Evolutionary conservation across 2,329 filamentous ascomycete genomes (phyloP).

Genomic region (Penicillium expansum): DNA sequence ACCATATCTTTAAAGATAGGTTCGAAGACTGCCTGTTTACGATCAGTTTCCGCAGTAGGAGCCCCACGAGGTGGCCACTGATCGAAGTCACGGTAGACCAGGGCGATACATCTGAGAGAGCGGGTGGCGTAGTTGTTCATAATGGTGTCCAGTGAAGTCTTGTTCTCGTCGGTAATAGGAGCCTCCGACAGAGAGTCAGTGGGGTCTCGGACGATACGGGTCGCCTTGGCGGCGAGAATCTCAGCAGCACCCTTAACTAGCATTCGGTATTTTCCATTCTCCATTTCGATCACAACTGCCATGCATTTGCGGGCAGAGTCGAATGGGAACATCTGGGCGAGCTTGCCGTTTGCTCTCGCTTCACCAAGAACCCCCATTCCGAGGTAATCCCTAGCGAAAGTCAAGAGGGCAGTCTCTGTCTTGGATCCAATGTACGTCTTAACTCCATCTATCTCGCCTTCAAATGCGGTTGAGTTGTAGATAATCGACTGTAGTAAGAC

Average conservation of each 20-base stretch:
- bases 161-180: conserved; percentile 57
- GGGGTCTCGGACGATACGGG: conserved; percentile 57
- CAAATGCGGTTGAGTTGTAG: conserved; percentile 68
- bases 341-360: conserved; percentile 60
- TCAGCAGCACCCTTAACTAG: conserved; percentile 55
- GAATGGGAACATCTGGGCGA: conserved; percentile 56
- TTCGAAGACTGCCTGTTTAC: conserved; percentile 63
- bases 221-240: conserved; percentile 48
- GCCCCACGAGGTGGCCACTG: conserved; percentile 73
- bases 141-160: conserved; percentile 59
- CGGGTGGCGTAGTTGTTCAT: conserved; percentile 76
- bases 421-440: conserved; percentile 69
- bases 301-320: conserved; percentile 69
- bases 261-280: conserved; percentile 57
- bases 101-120: conserved; percentile 79
- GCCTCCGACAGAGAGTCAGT: conserved; percentile 55
- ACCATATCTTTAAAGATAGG: conserved; percentile 66
- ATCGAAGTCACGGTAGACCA: conserved; percentile 80
- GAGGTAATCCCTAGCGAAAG: conserved; percentile 64
- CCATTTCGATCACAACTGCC: conserved; percentile 59
- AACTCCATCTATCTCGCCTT: conserved; percentile 60
- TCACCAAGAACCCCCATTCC: conserved; percentile 61
- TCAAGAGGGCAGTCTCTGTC: conserved; percentile 72
- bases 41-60: conserved; percentile 56
- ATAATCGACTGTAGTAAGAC: conserved; percentile 63